Percentiles rank a stretch among this genome's conserved stretches.
phyloP scores from a whole-genome alignment of 2,329 filamentous ascomycete genomes.

The Colletotrichum sp. region DNA sequence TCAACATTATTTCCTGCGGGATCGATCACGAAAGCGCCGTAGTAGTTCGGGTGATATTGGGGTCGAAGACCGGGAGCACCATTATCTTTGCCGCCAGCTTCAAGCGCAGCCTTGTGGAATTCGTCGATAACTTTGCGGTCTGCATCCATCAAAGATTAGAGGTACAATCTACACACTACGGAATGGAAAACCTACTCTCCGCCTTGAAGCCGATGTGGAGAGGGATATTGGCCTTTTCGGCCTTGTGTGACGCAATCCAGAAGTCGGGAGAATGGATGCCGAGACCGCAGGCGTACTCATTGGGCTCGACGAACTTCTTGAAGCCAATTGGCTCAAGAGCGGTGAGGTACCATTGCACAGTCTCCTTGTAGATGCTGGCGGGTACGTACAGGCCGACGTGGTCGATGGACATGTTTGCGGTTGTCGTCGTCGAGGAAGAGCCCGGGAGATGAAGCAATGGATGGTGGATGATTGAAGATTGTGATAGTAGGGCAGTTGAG shows the following conservation, averaged over 20 bases:
- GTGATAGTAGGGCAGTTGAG: not conserved
- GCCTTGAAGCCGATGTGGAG: constrained; percentile 37
- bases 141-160: constrained; percentile 21
- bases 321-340: constrained; percentile 42
- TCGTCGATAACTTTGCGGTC: constrained; percentile 47
- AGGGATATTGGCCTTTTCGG: constrained; percentile 20
- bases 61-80: constrained; percentile 50
- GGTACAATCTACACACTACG: fast-evolving
- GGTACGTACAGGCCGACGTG: constrained; percentile 37
- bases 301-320: constrained; percentile 29
- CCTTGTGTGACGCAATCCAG: constrained; percentile 27
- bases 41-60: constrained; percentile 52
- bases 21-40: constrained; percentile 55
- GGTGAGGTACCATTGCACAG: constrained; percentile 37
- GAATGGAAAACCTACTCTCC: constrained; percentile 26
- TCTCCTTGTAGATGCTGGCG: constrained; percentile 29
- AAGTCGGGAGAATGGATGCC: constrained; percentile 36
- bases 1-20: constrained; percentile 60
- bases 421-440: not conserved
- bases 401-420: constrained; percentile 37
- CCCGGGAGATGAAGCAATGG: not conserved
- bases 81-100: constrained; percentile 51
- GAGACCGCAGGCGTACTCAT: constrained; percentile 34
- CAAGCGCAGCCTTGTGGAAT: constrained; percentile 46
- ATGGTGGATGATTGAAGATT: not conserved